A percentile compares a stretch with the other conserved stretches of the same genome.
Evolutionary conservation across 371 early-diverging fungal species (phyloP).

Genomic region (Zychaea mexicana): DNA sequence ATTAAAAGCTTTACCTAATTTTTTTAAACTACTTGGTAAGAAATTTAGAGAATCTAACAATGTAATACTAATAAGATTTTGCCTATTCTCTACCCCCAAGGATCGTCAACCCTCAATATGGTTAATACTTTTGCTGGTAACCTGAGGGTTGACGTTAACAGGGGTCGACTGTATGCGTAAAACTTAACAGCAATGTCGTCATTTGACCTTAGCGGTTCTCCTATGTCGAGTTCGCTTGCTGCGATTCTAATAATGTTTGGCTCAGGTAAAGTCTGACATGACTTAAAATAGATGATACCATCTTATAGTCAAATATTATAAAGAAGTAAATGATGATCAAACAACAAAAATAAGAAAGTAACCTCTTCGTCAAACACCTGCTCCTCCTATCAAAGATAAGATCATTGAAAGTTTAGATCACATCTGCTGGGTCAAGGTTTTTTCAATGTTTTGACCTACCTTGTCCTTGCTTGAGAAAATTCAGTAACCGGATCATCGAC

Average conservation of each 20-base stretch:
- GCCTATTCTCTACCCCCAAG: too few species aligned
- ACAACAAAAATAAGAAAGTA: neutral
- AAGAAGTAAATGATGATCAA: neutral
- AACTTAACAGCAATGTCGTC: neutral
- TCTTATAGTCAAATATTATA: neutral
- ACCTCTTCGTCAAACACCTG: neutral
- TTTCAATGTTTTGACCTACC: neutral
- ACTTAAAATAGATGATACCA: neutral
- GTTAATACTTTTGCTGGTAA: too few species aligned
- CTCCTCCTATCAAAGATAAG: neutral
- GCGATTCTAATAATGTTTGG: neutral
- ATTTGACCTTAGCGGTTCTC: neutral
- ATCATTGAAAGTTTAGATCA: neutral
- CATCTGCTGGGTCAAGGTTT: neutral
- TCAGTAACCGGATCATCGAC: too few species aligned
- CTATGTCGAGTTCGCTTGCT: neutral
- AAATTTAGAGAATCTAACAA: too few species aligned
- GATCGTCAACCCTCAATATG: too few species aligned
- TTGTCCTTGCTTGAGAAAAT: too few species aligned
- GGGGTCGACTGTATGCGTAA: constrained; percentile 1
- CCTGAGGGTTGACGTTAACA: too few species aligned
- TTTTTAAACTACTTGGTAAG: too few species aligned
- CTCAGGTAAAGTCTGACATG: neutral
- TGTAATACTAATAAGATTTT: too few species aligned
- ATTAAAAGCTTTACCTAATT: too few species aligned